These are phyloP conservation scores for Entomortierella lignicola DNA, from an alignment of 192 early-diverging fungal species.

Conservation along the genomic window DNA sequence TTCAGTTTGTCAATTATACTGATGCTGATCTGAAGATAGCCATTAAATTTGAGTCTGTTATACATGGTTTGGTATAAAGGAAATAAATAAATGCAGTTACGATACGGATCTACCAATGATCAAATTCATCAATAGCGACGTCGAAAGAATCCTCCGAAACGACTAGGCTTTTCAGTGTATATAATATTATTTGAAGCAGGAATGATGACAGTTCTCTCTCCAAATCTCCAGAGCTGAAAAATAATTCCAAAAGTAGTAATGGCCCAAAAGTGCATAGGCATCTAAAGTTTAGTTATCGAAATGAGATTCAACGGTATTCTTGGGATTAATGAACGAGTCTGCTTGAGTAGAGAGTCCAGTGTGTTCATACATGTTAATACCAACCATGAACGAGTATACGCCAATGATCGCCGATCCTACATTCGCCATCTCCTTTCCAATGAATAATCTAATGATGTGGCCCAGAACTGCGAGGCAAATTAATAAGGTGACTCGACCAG, in stretches of 20 bases:
- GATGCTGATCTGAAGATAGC: too few species aligned
- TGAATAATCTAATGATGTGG: slow-evolving; percentile 37
- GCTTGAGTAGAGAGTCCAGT: slow-evolving; percentile 49
- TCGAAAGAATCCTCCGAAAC: slow-evolving; percentile 29
- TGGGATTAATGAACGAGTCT: slow-evolving; percentile 47
- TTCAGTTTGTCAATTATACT: too few species aligned
- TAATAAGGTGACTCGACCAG: slow-evolving; percentile 53
- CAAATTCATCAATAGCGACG: slow-evolving; percentile 9
- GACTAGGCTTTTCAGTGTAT: slow-evolving; percentile 36
- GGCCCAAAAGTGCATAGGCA: slow-evolving; percentile 17
- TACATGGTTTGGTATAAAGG: too few species aligned
- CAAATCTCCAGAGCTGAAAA: slow-evolving; percentile 20
- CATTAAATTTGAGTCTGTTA: too few species aligned
- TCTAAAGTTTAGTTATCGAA: slow-evolving; percentile 6
- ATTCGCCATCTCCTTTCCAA: slow-evolving; percentile 30
- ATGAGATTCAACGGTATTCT: slow-evolving; percentile 23
- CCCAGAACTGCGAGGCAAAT: slow-evolving; percentile 41
- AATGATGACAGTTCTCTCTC: neutral
- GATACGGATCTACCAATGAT: too few species aligned
- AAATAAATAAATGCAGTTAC: too few species aligned
- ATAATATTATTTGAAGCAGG: neutral
- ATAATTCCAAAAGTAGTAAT: slow-evolving; percentile 23
- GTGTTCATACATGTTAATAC: slow-evolving; percentile 54
- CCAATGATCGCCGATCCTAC: slow-evolving; percentile 47
- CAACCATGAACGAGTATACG: slow-evolving; percentile 52